Evolutionary conservation across 2,329 filamentous ascomycete species (phyloP).

Genomic region (Phoma sp.): DNA sequence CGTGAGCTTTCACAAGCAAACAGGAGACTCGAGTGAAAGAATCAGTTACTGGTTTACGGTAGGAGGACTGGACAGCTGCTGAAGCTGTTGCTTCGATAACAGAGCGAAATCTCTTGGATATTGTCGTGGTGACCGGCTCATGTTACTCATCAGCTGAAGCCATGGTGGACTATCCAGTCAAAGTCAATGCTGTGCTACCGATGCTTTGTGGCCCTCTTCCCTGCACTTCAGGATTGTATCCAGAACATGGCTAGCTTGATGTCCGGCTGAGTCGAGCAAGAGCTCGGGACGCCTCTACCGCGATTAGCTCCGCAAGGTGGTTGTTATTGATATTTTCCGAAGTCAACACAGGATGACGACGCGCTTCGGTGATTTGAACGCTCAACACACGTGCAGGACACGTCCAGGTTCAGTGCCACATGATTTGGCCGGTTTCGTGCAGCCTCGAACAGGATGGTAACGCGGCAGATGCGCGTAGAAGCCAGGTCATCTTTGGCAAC

Average conservation of each 20-base stretch:
- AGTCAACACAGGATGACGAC: not conserved
- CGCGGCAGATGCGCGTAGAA: conserved; percentile 14
- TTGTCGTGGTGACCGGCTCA: conserved; percentile 1
- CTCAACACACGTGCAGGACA: not conserved
- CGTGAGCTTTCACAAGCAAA: not conserved
- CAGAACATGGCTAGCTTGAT: not conserved
- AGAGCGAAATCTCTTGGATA: conserved; percentile 3
- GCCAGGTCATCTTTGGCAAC: not conserved
- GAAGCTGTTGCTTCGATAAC: conserved; percentile 5
- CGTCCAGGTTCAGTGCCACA: not conserved
- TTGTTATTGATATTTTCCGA: conserved; percentile 2
- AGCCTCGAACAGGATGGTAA: not conserved
- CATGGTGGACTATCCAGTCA: not conserved
- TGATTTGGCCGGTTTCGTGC: not conserved
- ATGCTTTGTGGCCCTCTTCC: not conserved
- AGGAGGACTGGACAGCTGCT: not conserved
- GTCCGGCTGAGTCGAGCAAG: not conserved
- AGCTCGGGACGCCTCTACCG: not conserved
- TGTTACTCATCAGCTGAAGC: not conserved
- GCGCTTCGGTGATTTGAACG: not conserved
- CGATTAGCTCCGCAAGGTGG: not conserved
- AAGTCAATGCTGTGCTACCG: not conserved
- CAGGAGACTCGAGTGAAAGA: not conserved
- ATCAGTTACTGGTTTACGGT: not conserved
- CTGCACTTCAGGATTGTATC: too few species aligned